Evolutionary conservation across 1,139 yeast species (phyloP), one percentile per base, ranked within the genome.

Genomic region (Barnettozyma hawaiiensis): DNA sequence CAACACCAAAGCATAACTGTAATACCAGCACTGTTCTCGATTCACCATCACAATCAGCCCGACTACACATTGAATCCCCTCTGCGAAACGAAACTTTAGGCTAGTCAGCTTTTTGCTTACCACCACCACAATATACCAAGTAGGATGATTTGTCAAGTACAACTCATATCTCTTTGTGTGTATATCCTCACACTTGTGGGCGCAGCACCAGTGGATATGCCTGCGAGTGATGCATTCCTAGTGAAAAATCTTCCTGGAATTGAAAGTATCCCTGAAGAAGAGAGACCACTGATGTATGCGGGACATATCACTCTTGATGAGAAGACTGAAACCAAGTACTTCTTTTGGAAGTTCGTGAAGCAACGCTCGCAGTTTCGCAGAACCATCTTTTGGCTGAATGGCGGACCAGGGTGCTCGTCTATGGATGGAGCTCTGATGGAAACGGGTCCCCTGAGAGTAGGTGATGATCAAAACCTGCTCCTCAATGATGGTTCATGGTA

Each of bases 401-500:
- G 99, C 35, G 96, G 96, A 0, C 96, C 96, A 0, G 99, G 99
- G 0, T 92, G 99, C 61, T 87, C 97, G 3, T 87, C 96, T 0
- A 80, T 92, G 94, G 98, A 92, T 63, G 99, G 99, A 3, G 96
- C 96, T 0, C 62, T 92, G 49, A 78, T 92, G 77, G 99, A 94
- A 61, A 66, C 81, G 2, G 99, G 99, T 0, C 97, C 98, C 0
- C 76, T 89, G 45, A 69, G 96, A 45, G 71, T 89, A 16, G 63
- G 68, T 47, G 52, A 62, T 0, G 61, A 73, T 10, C 65, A 69
- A 2, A 59, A 75, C 43, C 63, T 71, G 7, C 65, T 66, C 48
- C 52, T 62, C 19, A 89, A 89, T 61, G 60, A 70, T 5, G 97
- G 96, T 0, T 75, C 95, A 2, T 92, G 98, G 98, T 81, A 83